Evolutionary conservation across 345 rosid genomes (phyloP), one percentile per base, ranked within the genome.

Genomic region (Lenwebbia sp.): DNA sequence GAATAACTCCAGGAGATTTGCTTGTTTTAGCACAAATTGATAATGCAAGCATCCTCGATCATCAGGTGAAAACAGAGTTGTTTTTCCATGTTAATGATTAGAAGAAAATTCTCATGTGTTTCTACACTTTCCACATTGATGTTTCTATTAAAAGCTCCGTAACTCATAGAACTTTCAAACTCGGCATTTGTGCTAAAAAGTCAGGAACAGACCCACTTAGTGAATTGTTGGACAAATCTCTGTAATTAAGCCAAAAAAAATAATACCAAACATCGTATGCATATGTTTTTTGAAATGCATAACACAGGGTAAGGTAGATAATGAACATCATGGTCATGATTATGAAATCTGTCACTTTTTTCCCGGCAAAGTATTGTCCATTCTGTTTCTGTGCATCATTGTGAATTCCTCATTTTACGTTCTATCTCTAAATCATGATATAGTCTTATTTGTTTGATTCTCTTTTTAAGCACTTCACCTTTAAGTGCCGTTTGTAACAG

Each of bases 201-300:
- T 17, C 82, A 5, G 96, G 95, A 54, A 95, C 82, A 1, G 82
- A n/a, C 75, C 96, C 96, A 47, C 87, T 85, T 83, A 95, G 86
- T 82, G 49, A 88, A 83, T 92, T 95, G 58, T 90, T 89, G 6
- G 98, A 95, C 41, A 94, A 88, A 86, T 95, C 96, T 90, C 98
- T 94, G 90, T 3, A 84, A 11, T 75, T 14, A 75, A n/a, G 7
- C 17, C 47, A 83, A 30, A 26, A 47, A 47, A 17, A 81, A 5
- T 23, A 81, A 4, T 13, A 14, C 14, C 5, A 3, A 52, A 52
- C 54, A 13, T 37, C 50, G 44, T 5, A 37, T 12, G 26, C 28
- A 23, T 47, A 30, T 78, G 40, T 4, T 40, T 40, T 40, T 40
- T 40, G 40, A 40, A 40, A 40, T 40, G 40, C 40, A 40, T 40